phyloP scores from a whole-genome alignment of 2,329 filamentous ascomycete species.

The Hymenoscyphus salicellus region DNA sequence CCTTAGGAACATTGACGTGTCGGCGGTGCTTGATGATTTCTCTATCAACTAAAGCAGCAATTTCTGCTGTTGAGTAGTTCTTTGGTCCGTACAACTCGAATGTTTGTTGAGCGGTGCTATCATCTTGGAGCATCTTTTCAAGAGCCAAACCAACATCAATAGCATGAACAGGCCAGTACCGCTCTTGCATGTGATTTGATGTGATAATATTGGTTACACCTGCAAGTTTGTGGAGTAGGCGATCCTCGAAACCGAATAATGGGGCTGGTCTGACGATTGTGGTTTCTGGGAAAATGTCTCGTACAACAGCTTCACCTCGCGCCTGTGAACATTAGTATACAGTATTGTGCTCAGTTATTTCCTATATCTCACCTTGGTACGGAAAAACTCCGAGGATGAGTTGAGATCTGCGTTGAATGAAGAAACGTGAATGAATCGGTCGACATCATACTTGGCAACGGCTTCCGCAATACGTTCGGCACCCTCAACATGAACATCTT shows the following conservation, averaged over 20 bases:
- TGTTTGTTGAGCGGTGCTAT: conserved; percentile 84
- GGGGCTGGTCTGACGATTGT: conserved; percentile 94
- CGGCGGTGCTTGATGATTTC: conserved; percentile 88
- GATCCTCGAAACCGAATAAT: conserved; percentile 93
- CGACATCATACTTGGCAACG: conserved; percentile 95
- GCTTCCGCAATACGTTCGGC: conserved; percentile 89
- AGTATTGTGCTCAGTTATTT: conserved; percentile 9
- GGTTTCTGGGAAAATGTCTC: conserved; percentile 90
- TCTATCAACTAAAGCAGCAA: conserved; percentile 81
- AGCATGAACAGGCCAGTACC: conserved; percentile 85
- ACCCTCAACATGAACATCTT: conserved; percentile 91
- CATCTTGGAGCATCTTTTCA: conserved; percentile 86
- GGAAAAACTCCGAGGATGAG: conserved; percentile 84
- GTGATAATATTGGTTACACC: conserved; percentile 78
- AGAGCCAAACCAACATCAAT: conserved; percentile 89
- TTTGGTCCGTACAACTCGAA: conserved; percentile 93
- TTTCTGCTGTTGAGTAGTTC: conserved; percentile 85
- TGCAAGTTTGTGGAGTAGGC: conserved; percentile 82
- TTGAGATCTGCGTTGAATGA: conserved; percentile 83
- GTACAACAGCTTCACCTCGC: conserved; percentile 76
- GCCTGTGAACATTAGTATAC: conserved; percentile 47
- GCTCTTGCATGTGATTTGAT: conserved; percentile 89
- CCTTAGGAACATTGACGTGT: conserved; percentile 88
- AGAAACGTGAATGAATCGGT: conserved; percentile 94
- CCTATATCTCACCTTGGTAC: conserved; percentile 66